These are phyloP conservation scores for Akebia trifoliata DNA, from an alignment of 164 flowering plant species.

Conservation along the genomic window DNA sequence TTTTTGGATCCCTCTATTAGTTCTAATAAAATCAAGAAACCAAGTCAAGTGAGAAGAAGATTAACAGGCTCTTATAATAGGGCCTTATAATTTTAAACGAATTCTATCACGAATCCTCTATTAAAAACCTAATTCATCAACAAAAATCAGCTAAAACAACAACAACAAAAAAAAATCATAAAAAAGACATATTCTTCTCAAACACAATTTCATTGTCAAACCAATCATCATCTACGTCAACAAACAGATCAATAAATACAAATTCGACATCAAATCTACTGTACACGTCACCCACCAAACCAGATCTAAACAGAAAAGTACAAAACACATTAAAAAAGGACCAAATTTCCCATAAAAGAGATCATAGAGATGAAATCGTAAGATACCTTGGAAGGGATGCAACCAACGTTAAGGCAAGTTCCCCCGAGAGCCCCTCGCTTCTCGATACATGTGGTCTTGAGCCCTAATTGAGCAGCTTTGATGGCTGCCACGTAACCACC, in stretches of 20 bases:
- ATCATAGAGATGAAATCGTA: conserved; percentile 17
- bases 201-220: background rate
- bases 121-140: background rate
- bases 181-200: background rate
- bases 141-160: background rate
- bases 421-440: conserved; percentile 94
- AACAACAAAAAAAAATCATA: background rate
- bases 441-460: conserved; percentile 90
- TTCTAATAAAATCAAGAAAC: no score
- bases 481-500: conserved; percentile 99
- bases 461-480: conserved; percentile 92
- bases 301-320: background rate
- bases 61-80: no score
- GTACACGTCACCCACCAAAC: background rate
- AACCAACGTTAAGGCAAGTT: conserved; percentile 93
- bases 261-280: background rate
- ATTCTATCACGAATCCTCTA: background rate
- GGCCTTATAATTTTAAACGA: no score
- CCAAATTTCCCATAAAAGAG: background rate
- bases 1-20: no score
- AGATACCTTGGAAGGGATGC: conserved; percentile 92
- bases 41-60: no score
- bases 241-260: background rate
- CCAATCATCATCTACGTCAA: background rate
- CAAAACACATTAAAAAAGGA: background rate